Evolutionary conservation across 108 stramenopile genomes (phyloP).

Genomic region (Pseudonitzschia multistriata): DNA sequence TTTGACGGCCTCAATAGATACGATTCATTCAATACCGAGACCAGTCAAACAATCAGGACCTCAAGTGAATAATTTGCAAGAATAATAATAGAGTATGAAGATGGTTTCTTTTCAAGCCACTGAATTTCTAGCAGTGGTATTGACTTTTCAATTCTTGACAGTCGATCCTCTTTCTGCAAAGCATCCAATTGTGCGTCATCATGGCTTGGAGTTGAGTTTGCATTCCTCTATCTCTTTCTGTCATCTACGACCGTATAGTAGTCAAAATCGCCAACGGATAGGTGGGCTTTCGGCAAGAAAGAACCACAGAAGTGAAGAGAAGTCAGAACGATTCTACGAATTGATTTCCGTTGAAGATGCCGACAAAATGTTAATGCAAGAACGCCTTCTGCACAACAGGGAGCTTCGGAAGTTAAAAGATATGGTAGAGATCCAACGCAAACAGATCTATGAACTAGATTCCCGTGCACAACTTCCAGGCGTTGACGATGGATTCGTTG

Average conservation of each 20-base stretch:
- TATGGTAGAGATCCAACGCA: not conserved
- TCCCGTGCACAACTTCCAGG: not conserved
- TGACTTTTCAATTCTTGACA: not conserved
- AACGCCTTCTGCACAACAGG: not conserved
- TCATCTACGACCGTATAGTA: not conserved
- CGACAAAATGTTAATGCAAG: not conserved
- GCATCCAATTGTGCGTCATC: not conserved
- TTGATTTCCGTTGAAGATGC: not conserved
- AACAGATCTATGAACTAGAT: not conserved
- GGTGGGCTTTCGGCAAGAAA: not conserved
- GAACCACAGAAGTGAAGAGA: not conserved
- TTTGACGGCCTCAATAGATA: not conserved
- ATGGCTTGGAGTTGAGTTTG: not conserved
- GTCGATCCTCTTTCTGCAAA: not conserved
- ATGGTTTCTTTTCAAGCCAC: not conserved
- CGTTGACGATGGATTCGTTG: not conserved
- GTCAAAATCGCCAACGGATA: not conserved
- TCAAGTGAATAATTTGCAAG: too few species aligned
- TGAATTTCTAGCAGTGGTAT: not conserved
- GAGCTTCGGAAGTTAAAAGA: not conserved
- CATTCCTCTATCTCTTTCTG: not conserved
- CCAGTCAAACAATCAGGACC: not conserved
- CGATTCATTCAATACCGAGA: not conserved
- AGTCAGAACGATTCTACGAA: not conserved
- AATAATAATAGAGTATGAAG: too few species aligned